Base-by-base conservation (phyloP, 192 early-diverging fungal genomes). In the Coemansia sp. region DNA sequence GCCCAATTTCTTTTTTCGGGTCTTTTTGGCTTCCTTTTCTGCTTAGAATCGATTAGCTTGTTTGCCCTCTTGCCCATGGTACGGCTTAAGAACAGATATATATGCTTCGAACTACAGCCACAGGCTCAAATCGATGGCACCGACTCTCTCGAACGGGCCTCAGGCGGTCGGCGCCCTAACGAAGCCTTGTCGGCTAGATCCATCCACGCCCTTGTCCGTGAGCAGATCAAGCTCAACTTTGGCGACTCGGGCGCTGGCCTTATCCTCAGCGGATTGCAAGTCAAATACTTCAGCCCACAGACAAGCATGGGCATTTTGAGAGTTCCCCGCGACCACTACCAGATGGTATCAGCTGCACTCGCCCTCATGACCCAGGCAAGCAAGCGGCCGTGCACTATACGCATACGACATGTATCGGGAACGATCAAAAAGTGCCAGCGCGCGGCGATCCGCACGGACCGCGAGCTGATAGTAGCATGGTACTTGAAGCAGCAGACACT, bases 341-440 rank as follows among this genome's bases (percentile, higher is more conserved):
- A 71, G 45, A 81, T 81, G 78, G 54, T 81, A 22, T 37, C 42
- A n/a, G 54, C 73, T 15, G 51, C 73, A 8, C 56, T 81, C 12
- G 57, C 59, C 19, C 63, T 70, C 12, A 57, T 56, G 10, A 71
- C 68, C 6, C 69, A 69, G 17, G 46, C 65, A 6, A 67, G 41
- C 49, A 74, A 72, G 56, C 19, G 60, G 27, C 61, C 51, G 36
- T 81, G 70, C 12, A 35, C 54, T 11, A 41, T 75, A 1, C 72
- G 78, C 20, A 62, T 81, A 5, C 63, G 65, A 43, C 78, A 81
- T 51, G 66, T 75, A 10, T 75, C 78, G 14, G 78, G 78, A 4
- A 81, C 78, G 3, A 81, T 81, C 37, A 81, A 81, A 63, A 81
- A 75, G 32, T 81, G 78, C 62, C 78, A 81, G 53, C 60, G 47